phyloP scores from a whole-genome alignment of 768 basidiomycete species.

The Termitomyces sp. region DNA sequence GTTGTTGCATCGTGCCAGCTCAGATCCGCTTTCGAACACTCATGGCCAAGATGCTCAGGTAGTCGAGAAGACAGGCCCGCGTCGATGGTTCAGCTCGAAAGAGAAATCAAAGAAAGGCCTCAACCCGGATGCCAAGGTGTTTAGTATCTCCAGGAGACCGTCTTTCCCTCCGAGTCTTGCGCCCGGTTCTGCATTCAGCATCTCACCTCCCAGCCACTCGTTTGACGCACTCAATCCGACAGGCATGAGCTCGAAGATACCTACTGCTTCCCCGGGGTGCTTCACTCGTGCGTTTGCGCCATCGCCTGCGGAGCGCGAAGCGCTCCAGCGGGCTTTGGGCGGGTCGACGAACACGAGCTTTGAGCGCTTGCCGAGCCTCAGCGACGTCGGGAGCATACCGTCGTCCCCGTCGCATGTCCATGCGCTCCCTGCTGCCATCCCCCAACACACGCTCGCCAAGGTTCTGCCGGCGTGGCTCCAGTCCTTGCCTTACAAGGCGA shows the following conservation, averaged over 20 bases:
- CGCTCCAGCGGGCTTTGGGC: conserved; percentile 71
- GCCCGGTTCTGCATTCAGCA: conserved; percentile 11
- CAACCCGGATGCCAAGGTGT: conserved; percentile 85
- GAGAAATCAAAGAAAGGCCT: conserved; percentile 60
- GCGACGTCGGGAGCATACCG: conserved; percentile 69
- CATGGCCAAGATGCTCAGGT: conserved; percentile 4
- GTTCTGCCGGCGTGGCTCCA: conserved; percentile 63
- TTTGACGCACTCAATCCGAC: conserved; percentile 61
- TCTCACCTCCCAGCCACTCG: conserved; percentile 9
- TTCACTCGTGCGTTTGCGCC: conserved; percentile 81
- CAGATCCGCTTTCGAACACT: conserved; percentile 25
- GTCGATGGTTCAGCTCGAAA: conserved; percentile 44
- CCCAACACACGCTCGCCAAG: conserved; percentile 21
- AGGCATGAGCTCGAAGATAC: conserved; percentile 34
- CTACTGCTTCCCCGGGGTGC: conserved; percentile 40
- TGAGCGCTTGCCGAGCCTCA: conserved; percentile 72
- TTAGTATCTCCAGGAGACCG: conserved; percentile 43
- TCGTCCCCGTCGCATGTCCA: conserved; percentile 58
- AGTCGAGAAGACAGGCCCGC: conserved; percentile 27
- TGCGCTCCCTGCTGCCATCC: conserved; percentile 21
- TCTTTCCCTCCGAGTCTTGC: conserved; percentile 13
- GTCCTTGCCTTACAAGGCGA: conserved; percentile 60
- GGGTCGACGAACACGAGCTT: conserved; percentile 70
- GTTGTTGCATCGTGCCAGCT: conserved; percentile 24
- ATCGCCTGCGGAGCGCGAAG: conserved; percentile 84